These are phyloP conservation scores for Ophiostoma himal-ulmi DNA, from an alignment of 2,329 filamentous ascomycete species.

Conservation along the genomic window DNA sequence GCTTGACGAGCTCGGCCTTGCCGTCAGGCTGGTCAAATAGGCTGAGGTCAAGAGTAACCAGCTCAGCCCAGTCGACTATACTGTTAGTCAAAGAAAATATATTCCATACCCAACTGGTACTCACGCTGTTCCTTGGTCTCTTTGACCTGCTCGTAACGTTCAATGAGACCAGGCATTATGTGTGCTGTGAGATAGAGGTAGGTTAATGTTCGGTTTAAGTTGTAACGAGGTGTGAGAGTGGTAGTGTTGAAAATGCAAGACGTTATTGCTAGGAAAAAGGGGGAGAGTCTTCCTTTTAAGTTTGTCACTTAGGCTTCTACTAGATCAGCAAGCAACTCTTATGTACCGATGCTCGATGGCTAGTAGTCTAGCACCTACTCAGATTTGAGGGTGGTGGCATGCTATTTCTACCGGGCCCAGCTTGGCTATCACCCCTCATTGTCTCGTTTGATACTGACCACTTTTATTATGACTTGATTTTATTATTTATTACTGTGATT, in stretches of 20 bases:
- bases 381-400: background rate
- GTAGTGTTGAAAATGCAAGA: background rate
- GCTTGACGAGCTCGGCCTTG: conserved; percentile 33
- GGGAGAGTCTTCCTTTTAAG: background rate
- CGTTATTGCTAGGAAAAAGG: background rate
- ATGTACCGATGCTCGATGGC: background rate
- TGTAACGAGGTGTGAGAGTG: background rate
- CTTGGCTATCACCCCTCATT: background rate
- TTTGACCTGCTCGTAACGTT: conserved; percentile 26
- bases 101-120: background rate
- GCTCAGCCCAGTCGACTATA: conserved; percentile 27
- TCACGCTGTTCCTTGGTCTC: conserved; percentile 25
- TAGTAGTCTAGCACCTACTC: background rate
- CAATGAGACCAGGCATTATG: conserved; percentile 23
- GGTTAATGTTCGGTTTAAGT: background rate
- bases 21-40: conserved; percentile 33
- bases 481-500: background rate
- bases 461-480: background rate
- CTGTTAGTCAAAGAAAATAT: background rate
- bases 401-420: background rate
- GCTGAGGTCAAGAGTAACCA: conserved; percentile 31
- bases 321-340: background rate
- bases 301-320: background rate
- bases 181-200: background rate
- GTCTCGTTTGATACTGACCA: background rate